These are phyloP conservation scores for Podospora fimiseda DNA, from an alignment of 495 filamentous ascomycete genomes.

Conservation along the genomic window DNA sequence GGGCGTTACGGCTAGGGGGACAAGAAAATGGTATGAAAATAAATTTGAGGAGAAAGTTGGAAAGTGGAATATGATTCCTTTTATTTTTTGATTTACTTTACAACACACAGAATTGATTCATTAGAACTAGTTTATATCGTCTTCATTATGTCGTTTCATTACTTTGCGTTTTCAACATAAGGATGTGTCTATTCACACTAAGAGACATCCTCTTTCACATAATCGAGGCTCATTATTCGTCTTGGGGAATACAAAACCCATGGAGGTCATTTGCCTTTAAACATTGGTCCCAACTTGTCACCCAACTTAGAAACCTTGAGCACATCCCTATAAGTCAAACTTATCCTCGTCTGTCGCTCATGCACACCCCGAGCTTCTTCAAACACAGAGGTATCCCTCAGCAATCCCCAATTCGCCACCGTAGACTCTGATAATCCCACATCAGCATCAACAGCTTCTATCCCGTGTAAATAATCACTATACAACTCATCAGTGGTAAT, in stretches of 20 bases:
- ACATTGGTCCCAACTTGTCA: constrained; percentile 56
- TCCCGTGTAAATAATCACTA: constrained; percentile 69
- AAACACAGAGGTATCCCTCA: constrained; percentile 57
- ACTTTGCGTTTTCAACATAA: too few relatives aligned
- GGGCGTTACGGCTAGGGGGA: constrained; percentile 71
- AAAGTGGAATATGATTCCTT: constrained; percentile 78
- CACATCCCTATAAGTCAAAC: constrained; percentile 91
- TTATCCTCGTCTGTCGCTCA: constrained; percentile 62
- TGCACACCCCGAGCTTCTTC: constrained; percentile 51
- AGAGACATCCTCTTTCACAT: not conserved
- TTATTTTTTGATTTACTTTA: constrained; percentile 49
- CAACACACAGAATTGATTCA: not conserved
- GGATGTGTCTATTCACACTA: too few relatives aligned
- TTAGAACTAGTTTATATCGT: too few relatives aligned
- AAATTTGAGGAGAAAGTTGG: constrained; percentile 64
- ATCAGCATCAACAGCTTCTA: constrained; percentile 56
- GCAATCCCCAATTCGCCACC: constrained; percentile 76
- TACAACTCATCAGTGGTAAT: constrained; percentile 66
- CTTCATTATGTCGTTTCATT: too few relatives aligned
- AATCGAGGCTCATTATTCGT: not conserved
- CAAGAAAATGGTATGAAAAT: constrained; percentile 69
- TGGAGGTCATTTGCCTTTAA: constrained; percentile 24
- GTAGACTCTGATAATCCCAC: constrained; percentile 52
- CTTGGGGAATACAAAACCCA: not conserved
- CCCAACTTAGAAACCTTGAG: constrained; percentile 75